phyloP scores from a whole-genome alignment of 1,284 basidiomycete species.

The Rhizoctonia solani region DNA sequence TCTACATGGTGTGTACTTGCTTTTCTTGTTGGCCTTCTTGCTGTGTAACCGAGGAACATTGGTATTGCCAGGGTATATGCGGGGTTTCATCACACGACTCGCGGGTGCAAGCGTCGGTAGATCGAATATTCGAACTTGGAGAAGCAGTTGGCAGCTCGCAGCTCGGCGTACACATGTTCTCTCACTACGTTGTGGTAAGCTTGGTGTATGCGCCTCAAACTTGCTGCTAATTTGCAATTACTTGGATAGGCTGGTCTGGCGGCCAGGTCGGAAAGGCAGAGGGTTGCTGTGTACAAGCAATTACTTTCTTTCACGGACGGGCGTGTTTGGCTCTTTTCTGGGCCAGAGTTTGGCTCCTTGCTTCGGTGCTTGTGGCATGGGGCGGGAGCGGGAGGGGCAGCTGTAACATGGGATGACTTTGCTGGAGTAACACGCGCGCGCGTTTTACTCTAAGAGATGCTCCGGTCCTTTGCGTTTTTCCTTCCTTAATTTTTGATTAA shows the following conservation, averaged over 20 bases:
- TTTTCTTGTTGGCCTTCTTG: too few species aligned
- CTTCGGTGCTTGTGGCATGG: constrained; percentile 11
- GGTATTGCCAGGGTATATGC: too few species aligned
- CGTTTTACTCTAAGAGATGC: too few species aligned
- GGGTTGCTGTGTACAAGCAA: neutral
- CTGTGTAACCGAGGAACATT: neutral
- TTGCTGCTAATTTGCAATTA: neutral
- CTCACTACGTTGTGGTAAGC: neutral
- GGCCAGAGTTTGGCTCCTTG: constrained; percentile 5
- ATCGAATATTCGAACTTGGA: neutral
- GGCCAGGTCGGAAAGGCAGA: neutral
- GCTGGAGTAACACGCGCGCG: too few species aligned
- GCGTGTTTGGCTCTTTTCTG: constrained; percentile 5
- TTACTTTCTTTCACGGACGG: neutral
- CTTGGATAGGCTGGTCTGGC: neutral
- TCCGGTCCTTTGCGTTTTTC: too few species aligned
- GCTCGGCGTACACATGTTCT: neutral
- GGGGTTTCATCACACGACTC: too few species aligned
- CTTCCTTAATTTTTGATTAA: too few species aligned
- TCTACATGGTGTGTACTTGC: too few species aligned
- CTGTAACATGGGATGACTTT: constrained; percentile 10
- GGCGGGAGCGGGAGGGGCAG: neutral
- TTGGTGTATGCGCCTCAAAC: neutral
- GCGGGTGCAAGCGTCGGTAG: constrained; percentile 2
- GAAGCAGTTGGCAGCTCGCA: neutral